A percentile compares a stretch with the other conserved stretches of the same genome.
Conservation (phyloP, 1,284 basidiomycete species). For the Sporisorium sorghi region DNA sequence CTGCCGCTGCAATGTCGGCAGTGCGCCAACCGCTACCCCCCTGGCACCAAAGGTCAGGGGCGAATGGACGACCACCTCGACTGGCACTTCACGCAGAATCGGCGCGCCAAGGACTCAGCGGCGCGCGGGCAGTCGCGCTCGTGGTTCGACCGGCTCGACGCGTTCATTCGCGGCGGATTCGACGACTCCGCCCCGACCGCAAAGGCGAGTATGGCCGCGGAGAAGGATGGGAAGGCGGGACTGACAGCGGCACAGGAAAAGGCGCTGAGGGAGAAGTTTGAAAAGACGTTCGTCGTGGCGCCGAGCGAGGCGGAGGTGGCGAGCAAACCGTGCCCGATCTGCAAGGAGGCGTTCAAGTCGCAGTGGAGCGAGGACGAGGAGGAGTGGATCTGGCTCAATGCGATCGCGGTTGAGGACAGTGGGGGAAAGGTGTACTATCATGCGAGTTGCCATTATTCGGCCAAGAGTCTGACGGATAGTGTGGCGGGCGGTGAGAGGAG, state of each 20-base stretch:
- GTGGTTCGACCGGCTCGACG: conserved; percentile 88
- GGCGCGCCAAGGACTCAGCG: conserved; percentile 83
- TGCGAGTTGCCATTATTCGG: conserved; percentile 66
- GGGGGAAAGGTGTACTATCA: conserved; percentile 55
- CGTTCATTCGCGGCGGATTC: conserved; percentile 69
- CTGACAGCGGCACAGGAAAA: conserved; percentile 75
- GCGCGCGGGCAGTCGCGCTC: conserved; percentile 89
- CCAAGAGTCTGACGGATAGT: conserved; percentile 61
- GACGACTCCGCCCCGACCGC: conserved; percentile 49
- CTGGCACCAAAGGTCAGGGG: conserved; percentile 79
- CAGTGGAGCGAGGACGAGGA: conserved; percentile 97
- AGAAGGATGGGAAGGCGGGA: conserved; percentile 57
- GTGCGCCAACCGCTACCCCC: conserved; percentile 88
- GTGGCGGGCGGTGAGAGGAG: conserved; percentile 30
- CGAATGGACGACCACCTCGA: conserved; percentile 90
- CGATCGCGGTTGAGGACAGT: conserved; percentile 77
- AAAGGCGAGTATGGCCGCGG: conserved; percentile 25
- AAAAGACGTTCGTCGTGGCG: conserved; percentile 77
- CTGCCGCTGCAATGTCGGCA: conserved; percentile 89
- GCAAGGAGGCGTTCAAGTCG: conserved; percentile 91
- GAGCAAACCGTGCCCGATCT: conserved; percentile 90
- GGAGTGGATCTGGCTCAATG: conserved; percentile 98
- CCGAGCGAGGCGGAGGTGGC: conserved; percentile 81
- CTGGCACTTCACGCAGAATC: conserved; percentile 95
- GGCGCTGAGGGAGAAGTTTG: conserved; percentile 75